Percentiles rank a stretch among this genome's conserved stretches.
These are phyloP conservation scores for Triticum turgidum DNA, from an alignment of 176 grass and related monocot genomes.

Conservation along the genomic window DNA sequence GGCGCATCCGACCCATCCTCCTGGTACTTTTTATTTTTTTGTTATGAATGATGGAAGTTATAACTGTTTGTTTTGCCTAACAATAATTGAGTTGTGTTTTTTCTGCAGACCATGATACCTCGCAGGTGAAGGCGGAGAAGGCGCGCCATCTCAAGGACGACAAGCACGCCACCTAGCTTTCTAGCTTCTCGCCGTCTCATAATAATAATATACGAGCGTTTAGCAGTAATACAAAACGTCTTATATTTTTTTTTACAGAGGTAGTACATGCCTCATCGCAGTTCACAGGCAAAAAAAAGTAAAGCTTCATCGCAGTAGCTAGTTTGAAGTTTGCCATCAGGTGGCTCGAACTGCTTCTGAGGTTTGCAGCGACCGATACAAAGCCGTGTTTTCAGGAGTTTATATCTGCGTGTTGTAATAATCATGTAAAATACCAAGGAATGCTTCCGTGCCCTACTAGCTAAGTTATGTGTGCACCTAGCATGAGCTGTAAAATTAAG, in stretches of 20 bases:
- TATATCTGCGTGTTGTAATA: neutral
- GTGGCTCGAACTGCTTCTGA: neutral
- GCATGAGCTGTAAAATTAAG: too few relatives aligned
- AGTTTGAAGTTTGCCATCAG: neutral
- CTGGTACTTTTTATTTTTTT: neutral
- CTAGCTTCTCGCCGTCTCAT: too few relatives aligned
- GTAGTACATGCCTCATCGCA: neutral
- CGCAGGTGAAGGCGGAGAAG: slow-evolving; percentile 76
- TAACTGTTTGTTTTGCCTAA: neutral
- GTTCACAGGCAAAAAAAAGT: too few relatives aligned
- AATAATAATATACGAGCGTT: too few relatives aligned
- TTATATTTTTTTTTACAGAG: too few relatives aligned
- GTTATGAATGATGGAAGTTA: neutral
- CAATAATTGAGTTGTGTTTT: neutral
- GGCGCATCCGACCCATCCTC: slow-evolving; percentile 26
- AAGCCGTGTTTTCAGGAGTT: neutral
- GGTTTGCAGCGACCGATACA: neutral
- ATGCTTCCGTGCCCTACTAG: too few relatives aligned
- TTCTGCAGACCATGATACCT: slow-evolving; percentile 37
- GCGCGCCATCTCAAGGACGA: slow-evolving; percentile 35
- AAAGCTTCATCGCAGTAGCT: neutral
- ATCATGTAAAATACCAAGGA: too few relatives aligned
- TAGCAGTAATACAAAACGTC: too few relatives aligned
- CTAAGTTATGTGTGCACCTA: too few relatives aligned
- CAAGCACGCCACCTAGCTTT: neutral